Conservation (phyloP, 768 basidiomycete genomes). For the Agrocybe chaxingu region DNA sequence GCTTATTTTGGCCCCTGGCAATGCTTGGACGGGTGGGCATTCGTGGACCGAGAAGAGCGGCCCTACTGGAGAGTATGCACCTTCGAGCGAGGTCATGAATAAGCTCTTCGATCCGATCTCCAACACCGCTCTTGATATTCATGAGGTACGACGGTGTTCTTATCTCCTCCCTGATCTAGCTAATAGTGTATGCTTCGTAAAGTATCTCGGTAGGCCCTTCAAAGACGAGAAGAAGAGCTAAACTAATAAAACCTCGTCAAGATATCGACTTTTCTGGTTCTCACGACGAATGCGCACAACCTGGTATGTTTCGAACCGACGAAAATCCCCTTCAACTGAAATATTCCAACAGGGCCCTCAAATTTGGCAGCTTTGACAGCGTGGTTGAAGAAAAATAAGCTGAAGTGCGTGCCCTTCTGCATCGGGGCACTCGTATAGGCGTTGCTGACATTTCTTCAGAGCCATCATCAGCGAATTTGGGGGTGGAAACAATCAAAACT, state of each 20-base stretch:
- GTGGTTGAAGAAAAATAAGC: slow-evolving; percentile 38
- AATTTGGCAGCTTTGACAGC: slow-evolving; percentile 39
- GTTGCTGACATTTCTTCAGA: slow-evolving; percentile 17
- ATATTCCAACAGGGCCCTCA: slow-evolving; percentile 24
- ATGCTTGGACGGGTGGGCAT: slow-evolving; percentile 45
- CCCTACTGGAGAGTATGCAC: slow-evolving; percentile 23
- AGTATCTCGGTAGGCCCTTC: slow-evolving; percentile 9
- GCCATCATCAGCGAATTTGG: slow-evolving; percentile 45
- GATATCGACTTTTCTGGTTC: slow-evolving; percentile 42
- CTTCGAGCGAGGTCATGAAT: slow-evolving; percentile 41
- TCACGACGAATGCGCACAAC: slow-evolving; percentile 41
- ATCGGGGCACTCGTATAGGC: too few relatives aligned
- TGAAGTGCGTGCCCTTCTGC: slow-evolving; percentile 28
- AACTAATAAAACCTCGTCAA: slow-evolving; percentile 7
- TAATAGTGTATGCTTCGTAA: neutral
- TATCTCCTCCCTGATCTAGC: neutral
- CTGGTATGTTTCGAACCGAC: slow-evolving; percentile 21
- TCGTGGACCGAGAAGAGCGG: slow-evolving; percentile 38
- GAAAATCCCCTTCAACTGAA: neutral
- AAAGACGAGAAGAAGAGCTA: too few relatives aligned
- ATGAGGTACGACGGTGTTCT: slow-evolving; percentile 29
- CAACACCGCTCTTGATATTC: slow-evolving; percentile 44
- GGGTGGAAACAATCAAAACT: slow-evolving; percentile 39
- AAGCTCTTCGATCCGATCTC: slow-evolving; percentile 35
- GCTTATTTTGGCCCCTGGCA: slow-evolving; percentile 44